Evolutionary conservation across 2,329 filamentous ascomycete genomes (phyloP), one percentile per base, ranked within the genome.

Genomic region (Periglandula ipomoeae): DNA sequence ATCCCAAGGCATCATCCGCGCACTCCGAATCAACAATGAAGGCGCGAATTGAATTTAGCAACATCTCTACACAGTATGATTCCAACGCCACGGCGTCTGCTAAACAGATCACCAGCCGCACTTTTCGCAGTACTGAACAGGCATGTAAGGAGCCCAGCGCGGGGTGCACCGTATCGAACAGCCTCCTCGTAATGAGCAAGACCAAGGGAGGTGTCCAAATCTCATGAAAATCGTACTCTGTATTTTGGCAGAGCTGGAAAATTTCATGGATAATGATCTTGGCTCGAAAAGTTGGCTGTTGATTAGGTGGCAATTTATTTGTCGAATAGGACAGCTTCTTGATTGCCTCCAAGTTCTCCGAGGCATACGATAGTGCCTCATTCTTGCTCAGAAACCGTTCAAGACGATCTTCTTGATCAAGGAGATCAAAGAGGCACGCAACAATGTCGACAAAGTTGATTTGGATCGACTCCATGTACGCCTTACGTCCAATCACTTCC

Each of bases 21-120:
- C 91, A 97, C 60, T 94, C 85, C 0, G 84, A 76, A 56, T 97
- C 85, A 1, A 84, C 84, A 5, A 97, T 71, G 55, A 89, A 94
- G 0, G 82, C 81, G 9, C 85, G 77, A 19, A 95, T 73, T 1
- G 86, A 84, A 58, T 89, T 87, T 2, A 98, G 73, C 0, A 95
- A 74, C 87, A 96, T 93, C 64, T 98, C 88, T 13, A 96, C 65
- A 10, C 89, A 87, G 60, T 97, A 97, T 0, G 85, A 86, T 37
- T 80, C 71, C 22, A 85, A 72, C n/a, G 86, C 87, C 45, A 82
- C 74, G 1, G 79, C 64, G 0, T 89, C 89, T 23, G 89, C 85
- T 41, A 97, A 70, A 51, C 82, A 85, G 23, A 97, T 76, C 15
- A 97, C 68, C 8, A 96, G 78, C 30, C 89, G 79, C 42, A 97